A percentile compares a stretch with the other conserved stretches of the same genome.
These are phyloP conservation scores for Dillenia turbinata DNA, from an alignment of 164 flowering plant species.

Conservation along the genomic window DNA sequence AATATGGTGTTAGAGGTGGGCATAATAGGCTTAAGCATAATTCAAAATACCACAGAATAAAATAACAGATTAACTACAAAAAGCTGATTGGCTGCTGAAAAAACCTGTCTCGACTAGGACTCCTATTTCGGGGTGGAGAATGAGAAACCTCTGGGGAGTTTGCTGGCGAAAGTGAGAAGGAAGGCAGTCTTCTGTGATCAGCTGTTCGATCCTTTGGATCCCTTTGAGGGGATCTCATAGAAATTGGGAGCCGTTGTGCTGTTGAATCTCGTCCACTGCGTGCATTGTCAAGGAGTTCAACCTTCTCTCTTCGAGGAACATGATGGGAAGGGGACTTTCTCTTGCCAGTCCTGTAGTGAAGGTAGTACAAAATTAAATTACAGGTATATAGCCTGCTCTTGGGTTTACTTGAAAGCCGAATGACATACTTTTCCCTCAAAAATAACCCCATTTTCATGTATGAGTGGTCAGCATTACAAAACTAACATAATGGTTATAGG, in stretches of 20 bases:
- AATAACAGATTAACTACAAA: no score
- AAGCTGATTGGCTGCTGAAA: no score
- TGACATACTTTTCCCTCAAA: no score
- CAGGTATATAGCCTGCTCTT: no score
- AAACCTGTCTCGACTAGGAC: slow-evolving; percentile 29
- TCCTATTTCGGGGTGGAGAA: slow-evolving; percentile 30
- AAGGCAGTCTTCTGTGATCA: slow-evolving; percentile 14
- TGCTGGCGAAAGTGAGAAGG: slow-evolving; percentile 28
- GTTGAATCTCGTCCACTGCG: slow-evolving; percentile 19
- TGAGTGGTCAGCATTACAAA: no score
- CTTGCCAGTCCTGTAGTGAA: slow-evolving; percentile 23
- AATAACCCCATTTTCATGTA: no score
- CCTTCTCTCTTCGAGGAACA: slow-evolving; percentile 21
- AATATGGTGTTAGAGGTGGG: no score
- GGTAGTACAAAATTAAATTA: no score
- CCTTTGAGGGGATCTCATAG: slow-evolving; percentile 56
- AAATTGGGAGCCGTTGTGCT: slow-evolving; percentile 25
- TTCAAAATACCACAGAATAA: no score
- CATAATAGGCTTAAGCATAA: no score
- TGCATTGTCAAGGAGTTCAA: slow-evolving; percentile 16
- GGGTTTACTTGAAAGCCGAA: no score
- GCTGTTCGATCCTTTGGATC: slow-evolving; percentile 22
- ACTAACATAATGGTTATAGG: no score
- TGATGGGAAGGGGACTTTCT: slow-evolving; percentile 31
- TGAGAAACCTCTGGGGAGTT: slow-evolving; percentile 33